Evolutionary conservation across 2,329 filamentous ascomycete genomes (phyloP).

Genomic region (Cytospora piceae): DNA sequence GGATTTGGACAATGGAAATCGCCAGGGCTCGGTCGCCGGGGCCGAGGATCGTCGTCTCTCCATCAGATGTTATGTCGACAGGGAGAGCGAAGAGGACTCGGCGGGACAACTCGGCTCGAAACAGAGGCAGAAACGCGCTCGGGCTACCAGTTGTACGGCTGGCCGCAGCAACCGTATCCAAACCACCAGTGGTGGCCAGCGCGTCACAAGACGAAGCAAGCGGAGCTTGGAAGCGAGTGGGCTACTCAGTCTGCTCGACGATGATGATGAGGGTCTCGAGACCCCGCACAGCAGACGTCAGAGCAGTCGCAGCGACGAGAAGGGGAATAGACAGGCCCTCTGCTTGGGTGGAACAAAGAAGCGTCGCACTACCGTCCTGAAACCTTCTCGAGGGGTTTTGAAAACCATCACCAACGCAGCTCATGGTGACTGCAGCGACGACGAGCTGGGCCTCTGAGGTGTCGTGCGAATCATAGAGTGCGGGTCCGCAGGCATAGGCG

Average conservation of each 20-base stretch:
- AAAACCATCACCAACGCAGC: conserved; percentile 21
- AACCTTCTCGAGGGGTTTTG: conserved; percentile 18
- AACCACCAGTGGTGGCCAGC: background rate
- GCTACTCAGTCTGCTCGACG: conserved; percentile 13
- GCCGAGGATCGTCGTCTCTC: background rate
- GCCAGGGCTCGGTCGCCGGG: too few species aligned
- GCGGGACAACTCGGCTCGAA: conserved; percentile 10
- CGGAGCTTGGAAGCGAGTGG: conserved; percentile 11
- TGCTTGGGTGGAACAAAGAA: conserved; percentile 3
- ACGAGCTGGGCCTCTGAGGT: conserved; percentile 28
- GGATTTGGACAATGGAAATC: too few species aligned
- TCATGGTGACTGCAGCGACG: conserved; percentile 25
- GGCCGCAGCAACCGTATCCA: background rate
- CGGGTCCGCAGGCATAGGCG: background rate
- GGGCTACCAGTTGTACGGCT: background rate
- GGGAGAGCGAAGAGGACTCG: conserved; percentile 7
- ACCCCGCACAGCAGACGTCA: background rate
- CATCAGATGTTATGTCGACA: background rate
- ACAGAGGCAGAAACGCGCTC: conserved; percentile 17
- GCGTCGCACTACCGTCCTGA: conserved; percentile 24
- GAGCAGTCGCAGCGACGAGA: background rate
- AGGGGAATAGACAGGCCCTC: conserved; percentile 6
- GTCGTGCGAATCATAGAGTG: background rate
- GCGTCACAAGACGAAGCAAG: conserved; percentile 7
- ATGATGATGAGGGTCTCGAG: conserved; percentile 4